Conservation (phyloP, 2,329 filamentous ascomycete species). For the Cladobotryum mycophilum region DNA sequence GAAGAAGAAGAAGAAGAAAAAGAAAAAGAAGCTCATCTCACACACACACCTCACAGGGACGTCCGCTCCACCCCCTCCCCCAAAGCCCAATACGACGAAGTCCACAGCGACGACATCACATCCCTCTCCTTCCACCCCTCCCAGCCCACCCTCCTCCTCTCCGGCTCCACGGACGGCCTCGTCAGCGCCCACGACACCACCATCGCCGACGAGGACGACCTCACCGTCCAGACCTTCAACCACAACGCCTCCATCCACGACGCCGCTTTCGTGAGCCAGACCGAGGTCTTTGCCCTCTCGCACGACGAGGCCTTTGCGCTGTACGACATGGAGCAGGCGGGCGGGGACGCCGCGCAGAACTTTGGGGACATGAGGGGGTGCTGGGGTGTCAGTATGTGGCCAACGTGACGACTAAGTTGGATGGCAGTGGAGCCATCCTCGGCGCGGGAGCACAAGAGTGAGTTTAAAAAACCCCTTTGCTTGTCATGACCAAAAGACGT, state of each 20-base stretch:
- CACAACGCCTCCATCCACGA: slow-evolving; percentile 69
- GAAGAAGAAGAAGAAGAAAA: background rate
- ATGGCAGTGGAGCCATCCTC: slow-evolving; percentile 52
- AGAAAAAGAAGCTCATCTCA: background rate
- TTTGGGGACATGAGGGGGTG: slow-evolving; percentile 65
- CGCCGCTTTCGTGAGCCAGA: slow-evolving; percentile 60
- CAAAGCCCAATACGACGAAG: slow-evolving; percentile 52
- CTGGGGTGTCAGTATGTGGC: slow-evolving; percentile 69
- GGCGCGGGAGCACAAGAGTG: slow-evolving; percentile 64
- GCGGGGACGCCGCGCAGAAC: slow-evolving; percentile 47
- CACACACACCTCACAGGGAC: slow-evolving; percentile 41
- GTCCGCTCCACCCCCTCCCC: slow-evolving; percentile 43
- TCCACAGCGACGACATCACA: slow-evolving; percentile 63
- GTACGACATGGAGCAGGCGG: slow-evolving; percentile 59
- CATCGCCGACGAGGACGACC: slow-evolving; percentile 68
- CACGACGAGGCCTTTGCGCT: slow-evolving; percentile 74
- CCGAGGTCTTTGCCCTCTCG: slow-evolving; percentile 64
- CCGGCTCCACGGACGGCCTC: slow-evolving; percentile 73
- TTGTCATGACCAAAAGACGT: no score
- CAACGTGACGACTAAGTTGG: slow-evolving; percentile 55
- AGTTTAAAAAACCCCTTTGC: slow-evolving; percentile 20
- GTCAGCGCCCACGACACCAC: slow-evolving; percentile 70
- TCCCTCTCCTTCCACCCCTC: slow-evolving; percentile 54
- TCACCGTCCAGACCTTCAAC: slow-evolving; percentile 72
- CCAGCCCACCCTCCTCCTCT: slow-evolving; percentile 57